Base-by-base conservation (phyloP, 176 grass and related monocot species). In the Carex parvula region DNA sequence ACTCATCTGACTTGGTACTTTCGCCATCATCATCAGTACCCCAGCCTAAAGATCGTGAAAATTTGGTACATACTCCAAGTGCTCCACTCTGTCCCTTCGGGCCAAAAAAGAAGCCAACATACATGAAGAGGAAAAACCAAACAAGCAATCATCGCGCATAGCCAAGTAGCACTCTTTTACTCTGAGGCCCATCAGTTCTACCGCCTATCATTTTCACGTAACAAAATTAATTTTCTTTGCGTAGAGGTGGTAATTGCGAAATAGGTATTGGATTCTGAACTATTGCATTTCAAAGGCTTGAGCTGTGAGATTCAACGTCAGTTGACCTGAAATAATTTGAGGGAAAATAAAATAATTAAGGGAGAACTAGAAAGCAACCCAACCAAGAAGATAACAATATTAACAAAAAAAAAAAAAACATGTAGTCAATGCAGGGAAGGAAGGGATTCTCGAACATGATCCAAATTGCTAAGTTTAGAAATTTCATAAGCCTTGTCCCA, bases 41-140 rank as follows among this genome's bases (percentile, higher is more conserved):
- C 96, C 96, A 99, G 16, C 91, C 89, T 5, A 98, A 79, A 3
- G 93, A 88, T 2, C 92, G 88, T 2, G 95, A 94, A 60, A 99
- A 88, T 81, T 92, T 99, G 71, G 88, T 89, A 56, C 91, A n/a
- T 92, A 92, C 80, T 99, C 96, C 14, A 95, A 86, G n/a, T 3
- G 93, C 89, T 2, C 86, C 75, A 53, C 82, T 93, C 52, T 95
- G 88, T 33, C 91, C 89, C 0, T 90, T 87, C 63, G 88, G 54
- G 53, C 89, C 93, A 14, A 92, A 94, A 84, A 72, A 90, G 42
- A 84, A 86, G 14, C 84, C 88, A 71, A 88, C 92, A 79, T 92
- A 95, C 12, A 99, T 84, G 89, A 99, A 93, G 79, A 99, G 91
- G 91, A 59, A 98, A 88, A 81, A 88, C 89, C 58, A 99, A 85